Evolutionary conservation across 768 basidiomycete genomes (phyloP).

Genomic region (Lactarius akahatsu): DNA sequence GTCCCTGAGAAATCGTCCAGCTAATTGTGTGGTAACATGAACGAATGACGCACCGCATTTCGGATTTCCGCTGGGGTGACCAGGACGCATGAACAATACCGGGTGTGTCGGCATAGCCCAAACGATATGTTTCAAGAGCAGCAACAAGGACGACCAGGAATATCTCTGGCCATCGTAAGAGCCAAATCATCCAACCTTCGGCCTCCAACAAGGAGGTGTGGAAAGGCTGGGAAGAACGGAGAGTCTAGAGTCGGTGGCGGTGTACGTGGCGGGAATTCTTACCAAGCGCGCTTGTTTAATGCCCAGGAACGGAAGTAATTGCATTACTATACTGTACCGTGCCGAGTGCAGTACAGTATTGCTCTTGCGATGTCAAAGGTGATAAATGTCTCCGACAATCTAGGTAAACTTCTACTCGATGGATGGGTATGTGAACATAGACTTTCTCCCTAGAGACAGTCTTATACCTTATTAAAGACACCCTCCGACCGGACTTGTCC

Average conservation of each 20-base stretch:
- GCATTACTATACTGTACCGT: too few species aligned
- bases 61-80: conserved; percentile 57
- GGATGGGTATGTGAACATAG: conserved; percentile 27
- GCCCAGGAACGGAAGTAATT: background rate
- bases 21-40: background rate
- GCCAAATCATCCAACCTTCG: conserved; percentile 39
- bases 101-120: conserved; percentile 19
- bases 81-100: conserved; percentile 39
- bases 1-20: conserved; percentile 45
- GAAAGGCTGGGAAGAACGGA: conserved; percentile 2
- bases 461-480: conserved; percentile 46
- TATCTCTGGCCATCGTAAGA: conserved; percentile 52
- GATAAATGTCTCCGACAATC: conserved; percentile 55
- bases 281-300: background rate
- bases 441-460: background rate
- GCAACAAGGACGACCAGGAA: conserved; percentile 43
- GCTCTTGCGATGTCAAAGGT: conserved; percentile 47
- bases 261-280: conserved; percentile 12
- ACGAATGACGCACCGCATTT: conserved; percentile 48
- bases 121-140: conserved; percentile 37
- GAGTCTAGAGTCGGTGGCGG: background rate
- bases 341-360: too few species aligned
- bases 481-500: conserved; percentile 59
- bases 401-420: conserved; percentile 47
- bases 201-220: conserved; percentile 19